Percentiles rank a stretch among this genome's conserved stretches.
Evolutionary conservation across 2,329 filamentous ascomycete genomes (phyloP).

Genomic region (Aspergillus brunneoviolaceus): DNA sequence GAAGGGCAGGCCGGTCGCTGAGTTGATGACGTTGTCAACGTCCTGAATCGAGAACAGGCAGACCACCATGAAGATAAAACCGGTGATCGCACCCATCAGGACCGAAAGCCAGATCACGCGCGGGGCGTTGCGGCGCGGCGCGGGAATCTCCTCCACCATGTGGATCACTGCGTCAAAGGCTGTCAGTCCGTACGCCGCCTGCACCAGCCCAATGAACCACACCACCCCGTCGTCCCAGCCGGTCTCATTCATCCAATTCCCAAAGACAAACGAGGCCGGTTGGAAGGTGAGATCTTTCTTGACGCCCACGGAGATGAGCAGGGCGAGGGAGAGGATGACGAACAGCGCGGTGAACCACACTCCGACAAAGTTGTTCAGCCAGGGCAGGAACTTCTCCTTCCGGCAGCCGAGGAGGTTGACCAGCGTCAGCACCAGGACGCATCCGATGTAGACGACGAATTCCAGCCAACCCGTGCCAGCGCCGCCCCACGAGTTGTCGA

Average conservation of each 20-base stretch:
- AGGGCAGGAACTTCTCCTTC: conserved; percentile 48
- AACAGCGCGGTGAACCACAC: conserved; percentile 55
- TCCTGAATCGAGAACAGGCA: conserved; percentile 54
- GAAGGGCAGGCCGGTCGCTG: conserved; percentile 47
- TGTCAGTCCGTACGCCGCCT: conserved; percentile 57
- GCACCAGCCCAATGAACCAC: conserved; percentile 60
- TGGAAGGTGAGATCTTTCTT: conserved; percentile 49
- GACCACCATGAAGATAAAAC: conserved; percentile 54
- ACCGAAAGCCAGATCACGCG: conserved; percentile 56
- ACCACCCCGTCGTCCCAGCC: conserved; percentile 57
- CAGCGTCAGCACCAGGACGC: conserved; percentile 49
- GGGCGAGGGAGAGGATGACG: conserved; percentile 51
- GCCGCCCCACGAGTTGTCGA: conserved; percentile 50
- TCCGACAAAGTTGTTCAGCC: conserved; percentile 59
- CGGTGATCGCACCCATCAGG: conserved; percentile 49
- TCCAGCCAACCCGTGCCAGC: conserved; percentile 52
- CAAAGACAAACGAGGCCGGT: conserved; percentile 54
- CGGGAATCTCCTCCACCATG: conserved; percentile 58
- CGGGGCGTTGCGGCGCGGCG: conserved; percentile 52
- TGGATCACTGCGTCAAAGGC: conserved; percentile 61
- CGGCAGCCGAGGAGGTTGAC: conserved; percentile 56
- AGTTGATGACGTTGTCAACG: conserved; percentile 43
- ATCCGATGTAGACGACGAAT: conserved; percentile 56
- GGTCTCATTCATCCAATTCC: conserved; percentile 51
- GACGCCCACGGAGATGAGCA: conserved; percentile 54